Conservation (phyloP, 176 grass and related monocot genomes). For the Ensete glaucum region DNA sequence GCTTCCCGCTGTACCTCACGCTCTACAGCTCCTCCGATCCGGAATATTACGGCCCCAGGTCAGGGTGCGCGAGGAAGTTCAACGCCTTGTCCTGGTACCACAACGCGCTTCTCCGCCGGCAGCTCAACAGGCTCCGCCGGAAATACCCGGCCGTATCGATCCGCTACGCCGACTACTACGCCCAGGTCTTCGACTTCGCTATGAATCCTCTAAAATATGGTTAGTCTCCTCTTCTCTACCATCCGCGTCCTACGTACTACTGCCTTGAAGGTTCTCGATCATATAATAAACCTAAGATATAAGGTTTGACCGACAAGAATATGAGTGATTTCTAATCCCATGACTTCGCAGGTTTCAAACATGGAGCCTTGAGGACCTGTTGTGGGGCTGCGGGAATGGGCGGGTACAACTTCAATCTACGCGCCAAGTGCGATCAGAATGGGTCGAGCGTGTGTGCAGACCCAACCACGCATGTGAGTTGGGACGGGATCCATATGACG, state of each 20-base stretch:
- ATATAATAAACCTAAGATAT: background rate
- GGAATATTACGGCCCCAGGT: slow-evolving; percentile 27
- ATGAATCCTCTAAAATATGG: slow-evolving; percentile 4
- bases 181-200: slow-evolving; percentile 1
- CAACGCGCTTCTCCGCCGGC: slow-evolving; percentile 15
- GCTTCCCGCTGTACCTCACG: slow-evolving; percentile 63
- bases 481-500: slow-evolving; percentile 96
- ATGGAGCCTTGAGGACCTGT: slow-evolving; percentile 46
- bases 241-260: background rate
- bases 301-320: background rate
- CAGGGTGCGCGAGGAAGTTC: slow-evolving; percentile 16
- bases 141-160: slow-evolving; percentile 3
- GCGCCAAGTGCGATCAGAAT: slow-evolving; percentile 66
- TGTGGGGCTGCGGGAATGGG: slow-evolving; percentile 66
- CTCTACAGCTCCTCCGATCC: slow-evolving; percentile 29
- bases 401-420: slow-evolving; percentile 81
- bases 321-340: background rate
- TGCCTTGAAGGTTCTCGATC: background rate
- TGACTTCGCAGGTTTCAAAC: slow-evolving; percentile 51
- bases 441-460: slow-evolving; percentile 50
- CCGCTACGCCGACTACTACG: background rate
- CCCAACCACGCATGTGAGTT: slow-evolving; percentile 61
- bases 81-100: slow-evolving; percentile 15
- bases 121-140: background rate
- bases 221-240: background rate